Percentiles rank a stretch among this genome's conserved stretches.
phyloP scores from a whole-genome alignment of 1,284 basidiomycete species.

The Neonothopanus nambi region DNA sequence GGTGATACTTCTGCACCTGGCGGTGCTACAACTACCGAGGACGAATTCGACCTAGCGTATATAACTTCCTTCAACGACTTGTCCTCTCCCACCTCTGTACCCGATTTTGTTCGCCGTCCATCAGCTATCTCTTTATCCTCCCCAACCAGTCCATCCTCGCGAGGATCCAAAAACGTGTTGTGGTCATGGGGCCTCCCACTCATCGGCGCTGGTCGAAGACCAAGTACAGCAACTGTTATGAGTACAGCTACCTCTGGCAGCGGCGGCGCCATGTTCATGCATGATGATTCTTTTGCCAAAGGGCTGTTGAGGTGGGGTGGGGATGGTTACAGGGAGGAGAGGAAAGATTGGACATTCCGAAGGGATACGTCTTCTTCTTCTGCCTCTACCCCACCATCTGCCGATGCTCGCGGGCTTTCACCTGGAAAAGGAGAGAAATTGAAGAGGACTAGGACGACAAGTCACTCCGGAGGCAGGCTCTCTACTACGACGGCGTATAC shows the following conservation, averaged over 20 bases:
- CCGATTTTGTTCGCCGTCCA: conserved; percentile 5
- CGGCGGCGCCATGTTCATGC: conserved; percentile 28
- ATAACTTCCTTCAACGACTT: conserved; percentile 12
- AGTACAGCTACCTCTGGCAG: conserved; percentile 22
- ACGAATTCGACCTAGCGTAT: conserved; percentile 14
- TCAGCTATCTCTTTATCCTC: conserved; percentile 6
- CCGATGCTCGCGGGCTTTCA: background rate
- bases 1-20: background rate
- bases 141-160: background rate
- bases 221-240: conserved; percentile 13
- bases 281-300: conserved; percentile 61
- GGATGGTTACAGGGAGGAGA: conserved; percentile 41
- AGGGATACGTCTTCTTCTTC: conserved; percentile 42
- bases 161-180: background rate
- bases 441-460: too few species aligned
- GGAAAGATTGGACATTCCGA: conserved; percentile 63
- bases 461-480: too few species aligned
- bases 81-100: background rate
- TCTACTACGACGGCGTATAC: too few species aligned
- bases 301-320: conserved; percentile 51
- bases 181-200: conserved; percentile 4
- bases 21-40: background rate
- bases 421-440: background rate
- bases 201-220: background rate
- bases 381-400: background rate